These are phyloP conservation scores for Pseudogymnoascus pannorum DNA, from an alignment of 2,329 filamentous ascomycete genomes.

Conservation along the genomic window DNA sequence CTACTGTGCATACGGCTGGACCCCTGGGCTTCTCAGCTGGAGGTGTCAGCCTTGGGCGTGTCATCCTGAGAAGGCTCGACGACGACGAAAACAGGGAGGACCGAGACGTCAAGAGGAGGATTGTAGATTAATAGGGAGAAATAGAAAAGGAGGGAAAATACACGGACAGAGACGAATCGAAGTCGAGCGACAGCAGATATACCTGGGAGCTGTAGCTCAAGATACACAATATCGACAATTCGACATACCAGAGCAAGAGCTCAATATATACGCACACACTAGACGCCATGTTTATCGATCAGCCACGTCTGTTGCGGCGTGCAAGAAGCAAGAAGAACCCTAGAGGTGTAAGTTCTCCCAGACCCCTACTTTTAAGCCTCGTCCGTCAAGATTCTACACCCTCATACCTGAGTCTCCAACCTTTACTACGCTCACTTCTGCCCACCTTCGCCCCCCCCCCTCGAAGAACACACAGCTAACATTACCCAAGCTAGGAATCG, in stretches of 20 bases:
- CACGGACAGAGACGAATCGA: not conserved
- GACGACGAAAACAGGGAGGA: not conserved
- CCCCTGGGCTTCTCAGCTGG: slow-evolving; percentile 6
- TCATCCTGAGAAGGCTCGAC: slow-evolving; percentile 1
- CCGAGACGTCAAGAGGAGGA: not conserved
- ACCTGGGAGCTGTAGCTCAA: not conserved
- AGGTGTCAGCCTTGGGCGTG: slow-evolving; percentile 9
- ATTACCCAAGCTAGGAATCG: not conserved
- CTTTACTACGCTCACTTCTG: not conserved
- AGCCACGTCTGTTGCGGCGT: slow-evolving; percentile 4
- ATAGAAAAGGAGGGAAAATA: not conserved
- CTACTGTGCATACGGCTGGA: not conserved
- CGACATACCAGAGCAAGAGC: not conserved
- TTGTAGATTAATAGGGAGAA: not conserved
- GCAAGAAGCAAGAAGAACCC: not conserved
- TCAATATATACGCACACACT: not conserved
- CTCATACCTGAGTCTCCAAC: not conserved
- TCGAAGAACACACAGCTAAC: not conserved
- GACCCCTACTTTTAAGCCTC: slow-evolving; percentile 3
- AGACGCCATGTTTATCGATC: not conserved
- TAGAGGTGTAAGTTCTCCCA: not conserved
- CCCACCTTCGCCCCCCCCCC: not conserved
- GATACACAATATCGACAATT: not conserved
- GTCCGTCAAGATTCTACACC: not conserved
- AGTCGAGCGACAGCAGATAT: not conserved